Conservation (phyloP, 2,329 filamentous ascomycete species). For the Coniochaeta sp. region DNA sequence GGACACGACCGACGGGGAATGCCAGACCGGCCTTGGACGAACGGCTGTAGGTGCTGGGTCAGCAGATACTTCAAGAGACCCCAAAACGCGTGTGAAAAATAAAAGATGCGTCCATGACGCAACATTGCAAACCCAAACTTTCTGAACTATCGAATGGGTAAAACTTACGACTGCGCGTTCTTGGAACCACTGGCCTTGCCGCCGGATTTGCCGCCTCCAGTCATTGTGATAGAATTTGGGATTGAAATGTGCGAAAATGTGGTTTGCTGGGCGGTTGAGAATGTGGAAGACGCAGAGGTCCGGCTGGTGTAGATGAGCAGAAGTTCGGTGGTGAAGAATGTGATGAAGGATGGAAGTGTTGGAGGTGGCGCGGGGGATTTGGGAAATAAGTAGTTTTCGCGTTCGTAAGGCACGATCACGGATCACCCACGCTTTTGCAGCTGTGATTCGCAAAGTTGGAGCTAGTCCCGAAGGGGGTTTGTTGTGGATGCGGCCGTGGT, state of each 20-base stretch:
- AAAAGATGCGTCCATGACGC: not conserved
- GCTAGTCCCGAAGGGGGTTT: conserved; percentile 22
- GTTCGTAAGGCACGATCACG: conserved; percentile 33
- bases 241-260: conserved; percentile 15
- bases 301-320: conserved; percentile 18
- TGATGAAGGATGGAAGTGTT: conserved; percentile 23
- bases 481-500: conserved; percentile 3
- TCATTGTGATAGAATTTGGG: conserved; percentile 69
- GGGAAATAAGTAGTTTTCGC: conserved; percentile 51
- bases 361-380: conserved; percentile 35
- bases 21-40: conserved; percentile 99
- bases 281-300: conserved; percentile 19
- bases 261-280: conserved; percentile 19
- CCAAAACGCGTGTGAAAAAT: not conserved
- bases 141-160: conserved; percentile 1
- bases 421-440: conserved; percentile 33
- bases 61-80: conserved; percentile 10
- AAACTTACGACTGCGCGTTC: conserved; percentile 95
- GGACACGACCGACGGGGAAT: conserved; percentile 98
- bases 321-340: conserved; percentile 26
- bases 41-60: conserved; percentile 55
- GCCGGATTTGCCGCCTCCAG: conserved; percentile 99
- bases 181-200: conserved; percentile 99
- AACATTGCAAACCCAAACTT: not conserved
- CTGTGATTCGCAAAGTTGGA: conserved; percentile 14